Evolutionary conservation across 495 filamentous ascomycete genomes (phyloP).

Genomic region (Aspergillus avenaceus): DNA sequence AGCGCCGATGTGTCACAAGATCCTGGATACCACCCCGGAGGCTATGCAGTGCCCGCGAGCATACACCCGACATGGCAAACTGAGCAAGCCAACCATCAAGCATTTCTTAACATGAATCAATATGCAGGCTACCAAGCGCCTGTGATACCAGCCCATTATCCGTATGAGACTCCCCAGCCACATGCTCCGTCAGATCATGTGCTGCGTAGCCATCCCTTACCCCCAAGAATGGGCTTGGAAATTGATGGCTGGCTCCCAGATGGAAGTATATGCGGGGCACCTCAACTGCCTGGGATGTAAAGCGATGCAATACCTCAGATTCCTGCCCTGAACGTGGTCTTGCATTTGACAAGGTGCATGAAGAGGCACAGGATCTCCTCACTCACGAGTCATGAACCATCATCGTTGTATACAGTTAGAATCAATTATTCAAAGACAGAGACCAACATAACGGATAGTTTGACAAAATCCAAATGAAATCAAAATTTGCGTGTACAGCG

Average conservation of each 20-base stretch:
- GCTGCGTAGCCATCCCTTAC: constrained; percentile 1
- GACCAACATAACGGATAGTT: too few species aligned
- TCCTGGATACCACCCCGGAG: constrained; percentile 17
- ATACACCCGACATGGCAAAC: constrained; percentile 9
- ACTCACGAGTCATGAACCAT: too few species aligned
- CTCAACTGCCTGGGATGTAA: constrained; percentile 30
- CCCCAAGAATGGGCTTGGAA: constrained; percentile 26
- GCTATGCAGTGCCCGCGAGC: constrained; percentile 9
- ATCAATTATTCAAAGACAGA: too few species aligned
- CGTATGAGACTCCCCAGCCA: constrained; percentile 23
- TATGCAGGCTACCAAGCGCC: constrained; percentile 9
- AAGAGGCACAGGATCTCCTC: too few species aligned
- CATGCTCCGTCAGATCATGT: constrained; percentile 11
- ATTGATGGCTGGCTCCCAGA: constrained; percentile 36
- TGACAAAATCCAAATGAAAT: too few species aligned
- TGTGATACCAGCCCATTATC: constrained; percentile 21
- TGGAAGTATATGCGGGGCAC: constrained; percentile 31
- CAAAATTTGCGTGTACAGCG: too few species aligned
- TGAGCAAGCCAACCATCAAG: constrained; percentile 1
- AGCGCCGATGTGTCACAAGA: constrained; percentile 13
- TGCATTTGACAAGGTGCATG: too few species aligned
- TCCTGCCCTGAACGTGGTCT: too few species aligned
- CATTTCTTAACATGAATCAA: constrained; percentile 4
- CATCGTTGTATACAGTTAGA: too few species aligned
- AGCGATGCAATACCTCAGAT: not conserved